Base-by-base conservation (phyloP, 768 basidiomycete species). In the Botryobasidium botryosum region DNA sequence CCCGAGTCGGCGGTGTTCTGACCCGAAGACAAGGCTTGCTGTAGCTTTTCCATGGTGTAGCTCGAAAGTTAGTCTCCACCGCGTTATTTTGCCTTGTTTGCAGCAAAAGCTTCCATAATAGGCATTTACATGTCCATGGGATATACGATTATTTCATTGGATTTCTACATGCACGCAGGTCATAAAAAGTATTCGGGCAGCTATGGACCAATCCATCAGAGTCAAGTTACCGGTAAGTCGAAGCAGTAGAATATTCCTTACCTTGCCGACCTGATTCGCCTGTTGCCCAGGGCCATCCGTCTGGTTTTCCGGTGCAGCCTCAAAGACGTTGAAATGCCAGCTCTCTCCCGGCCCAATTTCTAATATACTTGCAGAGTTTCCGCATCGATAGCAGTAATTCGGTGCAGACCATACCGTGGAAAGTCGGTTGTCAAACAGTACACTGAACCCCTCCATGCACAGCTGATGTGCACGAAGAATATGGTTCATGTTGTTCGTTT, bases 361-460 rank as follows among this genome's bases (percentile, higher is more conserved):
- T 47, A 97, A 67, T 53, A 97, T 92, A 53, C 84, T 88, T 20
- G 94, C 94, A 44, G 82, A 82, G 62, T 99, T 99, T 29, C 94
- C 94, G 57, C 94, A 97, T 35, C 94, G 77, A 63, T 96, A 97
- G 61, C 92, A 96, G 58, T 97, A 97, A 58, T 99, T 99, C 31
- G 92, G 92, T 31, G 94, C 94, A 18, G 81, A 86, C 94, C 94
- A 99, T 5, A 99, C 94, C 1, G 94, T 99, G 21, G 86, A 88
- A 45, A 99, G 72, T 55, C 86, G 85, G 51, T 86, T 79, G 60
- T 91, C 88, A 55, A 96, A 97, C 25, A 97, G 70, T n/a, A 88
- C 87, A n/a, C 82, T 74, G 60, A 87, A 97, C 0, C 94, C 94
- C 62, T 99, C 94, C 94, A 99, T 97, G 62, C 94, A 97, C 6